Conservation (phyloP, 768 basidiomycete species). For the Sutorius australiensis region DNA sequence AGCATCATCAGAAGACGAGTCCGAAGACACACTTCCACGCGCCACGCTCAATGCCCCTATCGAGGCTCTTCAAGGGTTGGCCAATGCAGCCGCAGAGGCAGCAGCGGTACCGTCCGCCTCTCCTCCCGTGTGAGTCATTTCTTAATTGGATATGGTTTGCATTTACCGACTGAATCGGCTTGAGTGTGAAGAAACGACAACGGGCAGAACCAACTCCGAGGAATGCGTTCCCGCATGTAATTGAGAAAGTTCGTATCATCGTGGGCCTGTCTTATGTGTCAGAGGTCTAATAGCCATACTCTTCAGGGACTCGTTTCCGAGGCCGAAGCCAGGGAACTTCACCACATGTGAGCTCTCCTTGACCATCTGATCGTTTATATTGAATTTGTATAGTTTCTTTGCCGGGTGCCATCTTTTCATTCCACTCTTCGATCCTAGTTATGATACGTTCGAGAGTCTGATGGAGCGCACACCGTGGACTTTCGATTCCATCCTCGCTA, state of each 20-base stretch:
- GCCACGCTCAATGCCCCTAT: conserved; percentile 87
- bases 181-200: conserved; percentile 73
- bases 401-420: conserved; percentile 96
- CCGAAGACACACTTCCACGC: conserved; percentile 83
- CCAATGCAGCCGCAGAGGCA: conserved; percentile 93
- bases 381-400: conserved; percentile 66
- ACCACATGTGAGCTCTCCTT: conserved; percentile 67
- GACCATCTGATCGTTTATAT: conserved; percentile 5
- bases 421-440: conserved; percentile 87
- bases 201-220: conserved; percentile 78
- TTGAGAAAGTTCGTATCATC: conserved; percentile 62
- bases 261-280: neutral
- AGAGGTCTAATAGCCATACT: neutral
- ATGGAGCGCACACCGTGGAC: conserved; percentile 95
- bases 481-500: conserved; percentile 88
- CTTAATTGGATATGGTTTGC: neutral
- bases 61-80: conserved; percentile 89
- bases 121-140: conserved; percentile 47
- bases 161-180: neutral
- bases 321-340: conserved; percentile 82
- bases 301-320: conserved; percentile 79
- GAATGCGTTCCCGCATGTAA: conserved; percentile 85
- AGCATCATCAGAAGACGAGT: conserved; percentile 87
- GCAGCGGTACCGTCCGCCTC: conserved; percentile 72
- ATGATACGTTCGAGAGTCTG: conserved; percentile 90